Evolutionary conservation across 257 asterid genomes (phyloP).

Genomic region (Eustoma russellianum): DNA sequence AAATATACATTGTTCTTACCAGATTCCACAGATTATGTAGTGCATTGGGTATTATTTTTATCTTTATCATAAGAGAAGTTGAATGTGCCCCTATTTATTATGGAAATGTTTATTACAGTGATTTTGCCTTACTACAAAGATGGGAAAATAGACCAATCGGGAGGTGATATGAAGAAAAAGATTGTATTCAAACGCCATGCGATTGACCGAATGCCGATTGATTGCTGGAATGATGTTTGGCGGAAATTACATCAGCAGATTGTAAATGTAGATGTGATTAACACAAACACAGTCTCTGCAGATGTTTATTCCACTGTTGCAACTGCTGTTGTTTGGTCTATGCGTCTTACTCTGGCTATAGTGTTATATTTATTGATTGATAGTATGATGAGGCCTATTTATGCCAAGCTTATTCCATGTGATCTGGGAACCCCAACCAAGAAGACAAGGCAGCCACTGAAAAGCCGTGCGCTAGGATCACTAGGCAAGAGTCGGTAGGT

Average conservation of each 20-base stretch:
- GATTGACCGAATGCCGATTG: slow-evolving; percentile 88
- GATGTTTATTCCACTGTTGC: slow-evolving; percentile 81
- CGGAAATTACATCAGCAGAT: slow-evolving; percentile 90
- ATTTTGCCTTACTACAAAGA: slow-evolving; percentile 83
- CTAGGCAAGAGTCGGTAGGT: slow-evolving; percentile 93
- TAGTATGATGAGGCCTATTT: slow-evolving; percentile 75
- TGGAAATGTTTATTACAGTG: slow-evolving; percentile 37
- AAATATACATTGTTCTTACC: too few species aligned
- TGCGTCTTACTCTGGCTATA: slow-evolving; percentile 92
- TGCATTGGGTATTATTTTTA: not conserved
- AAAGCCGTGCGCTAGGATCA: slow-evolving; percentile 70
- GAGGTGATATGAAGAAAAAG: slow-evolving; percentile 37
- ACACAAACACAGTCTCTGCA: slow-evolving; percentile 59
- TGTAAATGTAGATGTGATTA: slow-evolving; percentile 76
- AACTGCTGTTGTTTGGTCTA: slow-evolving; percentile 92
- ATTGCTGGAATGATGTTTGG: slow-evolving; percentile 99
- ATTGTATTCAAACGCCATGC: slow-evolving; percentile 74
- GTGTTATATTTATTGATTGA: slow-evolving; percentile 79
- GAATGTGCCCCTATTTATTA: slow-evolving; percentile 11
- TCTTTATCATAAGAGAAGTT: not conserved
- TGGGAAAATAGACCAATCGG: slow-evolving; percentile 31
- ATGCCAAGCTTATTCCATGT: slow-evolving; percentile 75
- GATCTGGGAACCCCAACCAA: slow-evolving; percentile 89
- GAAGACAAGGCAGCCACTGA: slow-evolving; percentile 43
- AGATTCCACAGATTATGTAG: too few species aligned